phyloP scores from a whole-genome alignment of 2,329 filamentous ascomycete genomes.

The Talaromyces islandicus region DNA sequence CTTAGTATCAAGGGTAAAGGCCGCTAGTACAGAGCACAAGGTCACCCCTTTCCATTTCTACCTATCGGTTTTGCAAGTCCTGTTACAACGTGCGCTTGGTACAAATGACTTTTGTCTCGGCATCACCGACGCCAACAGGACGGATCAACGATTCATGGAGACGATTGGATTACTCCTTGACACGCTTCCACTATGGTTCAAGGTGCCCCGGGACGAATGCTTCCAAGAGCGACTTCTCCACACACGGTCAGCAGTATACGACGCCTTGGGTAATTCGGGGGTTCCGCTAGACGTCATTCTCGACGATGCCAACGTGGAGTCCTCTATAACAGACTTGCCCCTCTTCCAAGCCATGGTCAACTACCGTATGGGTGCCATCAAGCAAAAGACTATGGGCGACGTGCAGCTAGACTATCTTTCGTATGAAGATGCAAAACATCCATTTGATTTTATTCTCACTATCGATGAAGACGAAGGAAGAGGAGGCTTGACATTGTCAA shows the following conservation, averaged over 20 bases:
- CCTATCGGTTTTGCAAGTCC: conserved; percentile 30
- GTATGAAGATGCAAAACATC: too few relatives aligned
- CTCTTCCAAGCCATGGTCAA: conserved; percentile 48
- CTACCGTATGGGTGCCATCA: conserved; percentile 35
- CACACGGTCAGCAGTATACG: conserved; percentile 20
- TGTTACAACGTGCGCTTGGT: conserved; percentile 15
- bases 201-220: too few relatives aligned
- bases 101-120: conserved; percentile 18
- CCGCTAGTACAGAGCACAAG: too few relatives aligned
- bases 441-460: conserved; percentile 20
- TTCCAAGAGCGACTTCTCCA: conserved; percentile 38
- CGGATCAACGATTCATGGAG: conserved; percentile 22
- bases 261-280: conserved; percentile 36
- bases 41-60: conserved; percentile 44
- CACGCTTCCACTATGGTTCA: too few relatives aligned
- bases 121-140: conserved; percentile 35
- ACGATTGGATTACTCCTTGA: conserved; percentile 47
- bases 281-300: conserved; percentile 48
- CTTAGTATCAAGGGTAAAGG: too few relatives aligned
- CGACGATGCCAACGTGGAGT: too few relatives aligned
- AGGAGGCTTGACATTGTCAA: conserved; percentile 7
- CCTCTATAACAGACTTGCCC: conserved; percentile 43
- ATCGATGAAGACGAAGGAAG: conserved; percentile 12
- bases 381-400: too few relatives aligned
- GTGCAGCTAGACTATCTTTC: too few relatives aligned